These are phyloP conservation scores for Opeltia flavorubescens DNA, from an alignment of 495 filamentous ascomycete species.

Conservation along the genomic window DNA sequence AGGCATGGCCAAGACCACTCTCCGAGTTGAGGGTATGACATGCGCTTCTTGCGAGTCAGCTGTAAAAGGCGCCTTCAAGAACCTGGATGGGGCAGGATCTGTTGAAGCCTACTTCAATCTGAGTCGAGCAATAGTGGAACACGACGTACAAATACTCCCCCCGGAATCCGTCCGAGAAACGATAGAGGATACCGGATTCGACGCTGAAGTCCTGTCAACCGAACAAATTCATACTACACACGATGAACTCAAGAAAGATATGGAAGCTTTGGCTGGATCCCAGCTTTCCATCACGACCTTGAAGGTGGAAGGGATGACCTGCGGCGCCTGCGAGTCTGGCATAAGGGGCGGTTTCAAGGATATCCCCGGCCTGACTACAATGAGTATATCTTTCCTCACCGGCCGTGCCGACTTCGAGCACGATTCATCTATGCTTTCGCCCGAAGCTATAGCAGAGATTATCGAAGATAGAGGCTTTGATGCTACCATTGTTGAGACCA, in stretches of 20 bases:
- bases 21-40: slow-evolving; percentile 87
- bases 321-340: slow-evolving; percentile 84
- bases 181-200: slow-evolving; percentile 91
- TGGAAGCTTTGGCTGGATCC: slow-evolving; percentile 6
- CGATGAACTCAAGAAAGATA: slow-evolving; percentile 17
- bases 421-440: slow-evolving; percentile 44
- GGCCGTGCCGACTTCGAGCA: slow-evolving; percentile 65
- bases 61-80: slow-evolving; percentile 72
- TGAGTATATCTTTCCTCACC: slow-evolving; percentile 72
- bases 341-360: slow-evolving; percentile 67
- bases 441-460: slow-evolving; percentile 67
- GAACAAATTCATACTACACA: slow-evolving; percentile 41
- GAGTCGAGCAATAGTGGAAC: slow-evolving; percentile 79
- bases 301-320: slow-evolving; percentile 94
- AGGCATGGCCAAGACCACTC: slow-evolving; percentile 79
- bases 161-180: slow-evolving; percentile 64
- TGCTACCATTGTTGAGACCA: slow-evolving; percentile 54
- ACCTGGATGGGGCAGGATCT: slow-evolving; percentile 59
- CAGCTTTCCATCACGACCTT: slow-evolving; percentile 58
- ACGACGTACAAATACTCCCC: slow-evolving; percentile 63
- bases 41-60: slow-evolving; percentile 84
- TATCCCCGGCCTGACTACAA: slow-evolving; percentile 60
- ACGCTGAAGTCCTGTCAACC: slow-evolving; percentile 77
- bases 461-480: slow-evolving; percentile 91
- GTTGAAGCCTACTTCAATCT: slow-evolving; percentile 88